Percentiles rank a stretch among this genome's conserved stretches.
These are phyloP conservation scores for Phaffomyces thermotolerans DNA, from an alignment of 805 yeast species.

Conservation along the genomic window DNA sequence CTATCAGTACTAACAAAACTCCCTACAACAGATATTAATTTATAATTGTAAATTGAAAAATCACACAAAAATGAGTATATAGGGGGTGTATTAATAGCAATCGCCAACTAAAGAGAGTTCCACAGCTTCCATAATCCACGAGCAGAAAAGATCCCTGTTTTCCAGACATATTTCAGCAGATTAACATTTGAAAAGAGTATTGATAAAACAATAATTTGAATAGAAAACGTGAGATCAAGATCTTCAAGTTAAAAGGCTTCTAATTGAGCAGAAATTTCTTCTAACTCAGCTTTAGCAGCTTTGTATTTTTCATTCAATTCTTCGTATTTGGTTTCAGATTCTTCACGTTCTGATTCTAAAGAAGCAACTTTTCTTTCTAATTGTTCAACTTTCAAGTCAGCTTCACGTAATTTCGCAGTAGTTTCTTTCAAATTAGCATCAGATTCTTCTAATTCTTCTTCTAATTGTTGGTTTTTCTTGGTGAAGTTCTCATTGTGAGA, in stretches of 20 bases:
- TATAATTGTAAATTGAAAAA: no score
- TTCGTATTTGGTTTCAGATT: slow-evolving; percentile 85
- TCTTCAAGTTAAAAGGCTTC: slow-evolving; percentile 38
- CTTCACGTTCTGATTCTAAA: slow-evolving; percentile 86
- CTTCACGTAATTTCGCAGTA: slow-evolving; percentile 87
- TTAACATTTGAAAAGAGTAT: slow-evolving; percentile 1
- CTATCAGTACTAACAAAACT: neutral
- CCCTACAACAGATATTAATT: no score
- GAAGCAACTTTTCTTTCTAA: slow-evolving; percentile 90
- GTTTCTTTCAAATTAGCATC: slow-evolving; percentile 90
- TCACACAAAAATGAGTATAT: no score
- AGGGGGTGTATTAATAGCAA: neutral
- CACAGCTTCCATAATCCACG: neutral
- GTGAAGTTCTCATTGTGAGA: slow-evolving; percentile 85
- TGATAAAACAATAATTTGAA: neutral
- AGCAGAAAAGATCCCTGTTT: neutral
- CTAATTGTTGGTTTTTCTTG: slow-evolving; percentile 83
- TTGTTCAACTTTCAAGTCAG: slow-evolving; percentile 94
- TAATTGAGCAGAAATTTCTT: slow-evolving; percentile 93
- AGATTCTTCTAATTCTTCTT: slow-evolving; percentile 84
- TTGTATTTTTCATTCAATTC: slow-evolving; percentile 76
- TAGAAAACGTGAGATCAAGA: neutral
- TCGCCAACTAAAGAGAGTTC: no score
- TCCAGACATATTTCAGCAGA: neutral
- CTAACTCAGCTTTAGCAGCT: slow-evolving; percentile 87